A percentile compares a stretch with the other conserved stretches of the same genome.
Conservation (phyloP, 75 land plant species). For the Picea sitchensis region DNA sequence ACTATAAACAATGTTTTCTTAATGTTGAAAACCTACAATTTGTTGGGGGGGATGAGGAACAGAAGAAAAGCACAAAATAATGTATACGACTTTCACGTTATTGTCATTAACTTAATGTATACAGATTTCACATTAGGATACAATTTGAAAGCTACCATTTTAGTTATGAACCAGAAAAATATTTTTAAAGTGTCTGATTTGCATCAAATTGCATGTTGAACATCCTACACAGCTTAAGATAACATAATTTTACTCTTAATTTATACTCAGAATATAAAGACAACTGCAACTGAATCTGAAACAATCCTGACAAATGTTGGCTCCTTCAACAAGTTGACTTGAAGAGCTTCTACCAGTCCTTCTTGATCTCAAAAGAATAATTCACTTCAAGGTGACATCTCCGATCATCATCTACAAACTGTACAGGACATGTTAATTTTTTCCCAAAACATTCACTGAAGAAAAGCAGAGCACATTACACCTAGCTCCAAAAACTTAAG, state of each 20-base stretch:
- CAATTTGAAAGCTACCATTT: not conserved
- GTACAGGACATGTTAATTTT: conserved; percentile 19
- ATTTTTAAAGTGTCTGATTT: not conserved
- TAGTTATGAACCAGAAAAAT: not conserved
- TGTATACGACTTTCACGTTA: too few relatives aligned
- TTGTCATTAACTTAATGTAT: not conserved
- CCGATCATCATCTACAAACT: conserved; percentile 78
- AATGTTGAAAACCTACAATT: too few relatives aligned
- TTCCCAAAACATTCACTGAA: not conserved
- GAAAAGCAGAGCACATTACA: not conserved
- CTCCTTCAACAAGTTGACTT: not conserved
- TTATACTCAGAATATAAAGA: not conserved
- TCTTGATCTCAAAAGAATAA: conserved; percentile 69
- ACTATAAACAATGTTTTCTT: too few relatives aligned
- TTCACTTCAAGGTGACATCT: conserved; percentile 58
- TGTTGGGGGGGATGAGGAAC: too few relatives aligned
- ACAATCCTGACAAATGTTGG: not conserved
- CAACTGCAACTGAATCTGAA: not conserved
- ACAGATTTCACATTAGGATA: conserved; percentile 3
- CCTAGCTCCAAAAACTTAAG: not conserved
- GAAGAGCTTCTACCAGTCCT: conserved; percentile 30
- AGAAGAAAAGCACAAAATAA: too few relatives aligned
- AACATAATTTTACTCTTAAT: not conserved
- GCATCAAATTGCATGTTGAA: not conserved
- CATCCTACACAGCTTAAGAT: not conserved